Base-by-base conservation (phyloP, 805 yeast species). In the Candida bentonensis region DNA sequence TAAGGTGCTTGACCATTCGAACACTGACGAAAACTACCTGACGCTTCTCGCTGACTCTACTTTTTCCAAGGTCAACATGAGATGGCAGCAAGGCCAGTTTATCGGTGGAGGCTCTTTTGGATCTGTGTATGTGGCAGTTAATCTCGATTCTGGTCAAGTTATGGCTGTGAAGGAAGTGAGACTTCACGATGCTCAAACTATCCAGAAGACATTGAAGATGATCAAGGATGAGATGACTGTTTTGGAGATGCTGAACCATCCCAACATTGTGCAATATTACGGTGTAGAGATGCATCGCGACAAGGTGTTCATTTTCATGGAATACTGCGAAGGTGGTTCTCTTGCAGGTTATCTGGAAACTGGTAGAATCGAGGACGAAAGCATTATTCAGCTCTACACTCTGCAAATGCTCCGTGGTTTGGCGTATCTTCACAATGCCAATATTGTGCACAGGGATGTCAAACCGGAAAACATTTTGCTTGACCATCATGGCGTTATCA, bases 271-370 rank as follows among this genome's bases (percentile, higher is more conserved):
- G 3, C 96, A 88, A 59, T 92, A 89, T 59, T 88, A 78, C 57
- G 98, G 98, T 43, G 96, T 92, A 28, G 97, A 92, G 61, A 96
- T 92, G 3, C 97, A 92, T 62, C 73, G 96, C 44, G 97, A 92
- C 61, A 77, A 84, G 50, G 96, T 92, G 15, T 88, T 86, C 60
- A 80, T 92, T 25, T 92, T 92, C 60, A 92, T 92, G 98, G 98
- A 92, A 63, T 88, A 75, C 63, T 92, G 98, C 67, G 94, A 88
- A 53, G 88, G 96, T 33, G 97, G 97, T 1, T 88, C 97, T 0
- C 67, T 92, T 46, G 86, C 95, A 0, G 76, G 83, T 4, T 65
- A 88, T 40, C 68, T 92, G 48, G 87, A 84, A 46, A 92, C 87
- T 58, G 97, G 98, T 7, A 68, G 96, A 48, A 87, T 92, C 53